Percentiles rank a stretch among this genome's conserved stretches.
These are phyloP conservation scores for Syncephalastrum sp. DNA, from an alignment of 371 early-diverging fungal genomes.

Conservation along the genomic window DNA sequence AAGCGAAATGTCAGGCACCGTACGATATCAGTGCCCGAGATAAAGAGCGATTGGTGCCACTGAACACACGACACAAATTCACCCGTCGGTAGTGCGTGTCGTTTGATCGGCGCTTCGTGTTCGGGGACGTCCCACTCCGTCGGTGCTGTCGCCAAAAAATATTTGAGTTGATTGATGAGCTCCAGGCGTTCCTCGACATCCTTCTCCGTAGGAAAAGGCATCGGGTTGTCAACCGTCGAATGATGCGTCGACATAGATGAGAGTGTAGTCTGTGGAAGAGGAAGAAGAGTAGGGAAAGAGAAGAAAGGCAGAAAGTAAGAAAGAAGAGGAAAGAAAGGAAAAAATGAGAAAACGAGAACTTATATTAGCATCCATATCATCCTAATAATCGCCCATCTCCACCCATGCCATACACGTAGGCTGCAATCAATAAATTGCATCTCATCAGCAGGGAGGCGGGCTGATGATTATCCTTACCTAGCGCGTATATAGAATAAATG, in stretches of 20 bases:
- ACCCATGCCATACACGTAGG: neutral
- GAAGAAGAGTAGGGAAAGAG: conserved; percentile 15
- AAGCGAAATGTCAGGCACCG: conserved; percentile 75
- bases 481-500: neutral
- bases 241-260: conserved; percentile 1
- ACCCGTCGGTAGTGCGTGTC: conserved; percentile 64
- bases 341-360: conserved; percentile 2
- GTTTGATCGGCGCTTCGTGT: conserved; percentile 23
- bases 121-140: conserved; percentile 44
- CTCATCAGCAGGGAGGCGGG: conserved; percentile 8
- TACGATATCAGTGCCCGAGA: conserved; percentile 88
- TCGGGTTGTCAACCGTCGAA: conserved; percentile 10
- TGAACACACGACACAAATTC: conserved; percentile 82
- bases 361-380: conserved; percentile 6
- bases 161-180: conserved; percentile 49
- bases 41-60: conserved; percentile 59
- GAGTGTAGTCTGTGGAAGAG: conserved; percentile 9
- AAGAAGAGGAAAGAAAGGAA: conserved; percentile 10
- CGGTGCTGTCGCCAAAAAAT: conserved; percentile 58
- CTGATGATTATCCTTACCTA: neutral
- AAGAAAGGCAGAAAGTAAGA: conserved; percentile 9
- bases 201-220: conserved; percentile 27
- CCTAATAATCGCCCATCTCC: no score
- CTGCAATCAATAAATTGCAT: conserved; percentile 11
- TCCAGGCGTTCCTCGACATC: conserved; percentile 33